Percentiles rank a stretch among this genome's conserved stretches.
Conservation (phyloP, 148 eudicot genomes). For the Fagopyrum esculentum region DNA sequence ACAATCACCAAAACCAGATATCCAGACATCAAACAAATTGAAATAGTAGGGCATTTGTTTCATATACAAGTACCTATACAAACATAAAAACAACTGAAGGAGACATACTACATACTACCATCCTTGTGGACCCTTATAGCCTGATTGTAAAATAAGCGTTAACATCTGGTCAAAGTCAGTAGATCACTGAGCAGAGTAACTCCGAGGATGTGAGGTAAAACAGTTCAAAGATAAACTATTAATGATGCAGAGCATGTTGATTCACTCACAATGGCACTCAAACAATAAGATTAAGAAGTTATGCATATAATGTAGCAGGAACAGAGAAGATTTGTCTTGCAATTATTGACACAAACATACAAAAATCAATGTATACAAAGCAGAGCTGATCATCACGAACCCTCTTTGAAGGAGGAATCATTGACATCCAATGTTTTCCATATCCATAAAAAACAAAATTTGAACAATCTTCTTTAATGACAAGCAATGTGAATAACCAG, state of each 20-base stretch:
- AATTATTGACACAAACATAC: conserved; percentile 5
- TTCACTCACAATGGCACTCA: not conserved
- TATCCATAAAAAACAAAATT: not conserved
- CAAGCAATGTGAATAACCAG: conserved; percentile 4
- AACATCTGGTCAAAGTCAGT: not conserved
- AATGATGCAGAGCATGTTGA: too few relatives aligned
- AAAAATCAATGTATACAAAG: conserved; percentile 8
- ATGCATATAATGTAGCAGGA: not conserved
- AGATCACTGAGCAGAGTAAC: not conserved
- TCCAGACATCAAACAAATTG: not conserved
- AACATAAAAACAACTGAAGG: not conserved
- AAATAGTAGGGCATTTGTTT: not conserved
- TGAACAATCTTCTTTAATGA: not conserved
- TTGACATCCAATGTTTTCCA: conserved; percentile 3
- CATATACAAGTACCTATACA: not conserved
- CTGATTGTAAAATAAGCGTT: not conserved
- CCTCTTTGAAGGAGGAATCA: not conserved
- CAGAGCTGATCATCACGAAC: not conserved
- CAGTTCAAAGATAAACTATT: too few relatives aligned
- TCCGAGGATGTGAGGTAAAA: not conserved
- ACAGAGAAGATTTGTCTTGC: conserved; percentile 1
- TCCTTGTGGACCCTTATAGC: not conserved
- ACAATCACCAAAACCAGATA: not conserved
- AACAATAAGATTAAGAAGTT: not conserved
- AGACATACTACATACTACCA: too few relatives aligned